These are phyloP conservation scores for Wickerhamomyces bovis DNA, from an alignment of 805 yeast species.

Conservation along the genomic window DNA sequence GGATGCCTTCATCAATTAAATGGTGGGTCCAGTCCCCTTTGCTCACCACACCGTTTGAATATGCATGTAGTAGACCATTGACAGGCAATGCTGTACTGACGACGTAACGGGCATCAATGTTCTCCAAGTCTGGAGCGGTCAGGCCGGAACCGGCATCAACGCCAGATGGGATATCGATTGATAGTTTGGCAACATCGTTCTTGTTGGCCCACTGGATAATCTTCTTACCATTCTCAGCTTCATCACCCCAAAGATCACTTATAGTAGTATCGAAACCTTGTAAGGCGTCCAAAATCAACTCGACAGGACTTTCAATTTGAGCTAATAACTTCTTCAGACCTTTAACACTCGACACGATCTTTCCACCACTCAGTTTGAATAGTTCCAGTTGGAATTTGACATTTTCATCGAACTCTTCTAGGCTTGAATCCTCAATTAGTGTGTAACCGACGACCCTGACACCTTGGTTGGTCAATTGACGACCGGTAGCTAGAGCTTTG, in stretches of 20 bases:
- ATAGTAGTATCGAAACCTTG: conserved; percentile 76
- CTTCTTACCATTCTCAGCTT: conserved; percentile 32
- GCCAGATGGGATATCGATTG: conserved; percentile 80
- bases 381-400: conserved; percentile 47
- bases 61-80: conserved; percentile 54
- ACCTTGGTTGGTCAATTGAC: conserved; percentile 72
- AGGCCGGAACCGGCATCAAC: conserved; percentile 76
- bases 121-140: conserved; percentile 25
- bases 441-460: conserved; percentile 48
- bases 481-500: conserved; percentile 70
- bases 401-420: conserved; percentile 14
- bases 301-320: conserved; percentile 49
- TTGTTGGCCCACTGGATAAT: conserved; percentile 66
- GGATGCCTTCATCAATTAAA: conserved; percentile 67
- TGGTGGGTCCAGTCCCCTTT: conserved; percentile 49
- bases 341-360: conserved; percentile 31
- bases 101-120: conserved; percentile 48
- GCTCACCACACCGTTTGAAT: conserved; percentile 45
- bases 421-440: conserved; percentile 4
- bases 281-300: conserved; percentile 73
- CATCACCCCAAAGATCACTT: conserved; percentile 44
- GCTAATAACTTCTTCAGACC: conserved; percentile 31
- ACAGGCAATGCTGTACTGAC: conserved; percentile 72
- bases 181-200: conserved; percentile 41
- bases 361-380: conserved; percentile 65